Evolutionary conservation across 495 filamentous ascomycete species (phyloP), one percentile per base, ranked within the genome.

Genomic region (Penicillium atrosanguineum): DNA sequence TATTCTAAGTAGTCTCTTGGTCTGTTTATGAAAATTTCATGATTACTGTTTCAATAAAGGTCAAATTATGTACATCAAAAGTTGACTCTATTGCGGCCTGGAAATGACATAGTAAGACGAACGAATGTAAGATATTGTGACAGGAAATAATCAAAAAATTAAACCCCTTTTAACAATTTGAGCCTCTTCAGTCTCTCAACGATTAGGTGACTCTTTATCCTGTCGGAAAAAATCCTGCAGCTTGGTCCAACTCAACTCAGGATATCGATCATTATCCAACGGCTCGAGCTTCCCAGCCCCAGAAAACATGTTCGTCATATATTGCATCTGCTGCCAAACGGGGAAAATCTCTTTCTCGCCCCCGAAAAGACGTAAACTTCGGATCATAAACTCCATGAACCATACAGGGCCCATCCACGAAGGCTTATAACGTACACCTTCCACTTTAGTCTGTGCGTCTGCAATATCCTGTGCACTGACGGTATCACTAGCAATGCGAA

Each of bases 261-360:
- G 48, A 25, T 57, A 57, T 18, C 54, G 43, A 19, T 43, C 18
- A 21, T 57, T 57, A 37, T 57, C 54, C 7, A 57, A 9, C 1
- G 48, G 48, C 11, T 52, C 42, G 11, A 57, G 48, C 25, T 57
- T 56, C 7, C 48, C 47, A 43, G 21, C 48, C 9, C 54, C 54
- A 26, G 48, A 51, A 5, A 47, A 29, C 54, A 56, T 56, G 19
- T 51, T 56, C 6, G 9, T 42, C 53, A 56, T 56, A 19, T 56
- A 56, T 20, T 56, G 53, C 53, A 56, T 47, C 0, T 41, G 47
- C 53, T 56, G 53, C 53, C 53, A 56, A 11, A 34, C 23, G 6
- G 53, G 53, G 23, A 51, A 50, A 3, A 51, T 25, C 15, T 56
- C 47, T 21, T 51, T 51, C 9, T 50, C 42, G 19, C 47, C 53